Evolutionary conservation across 192 early-diverging fungal species (phyloP).

Genomic region (Linderina pennispora): DNA sequence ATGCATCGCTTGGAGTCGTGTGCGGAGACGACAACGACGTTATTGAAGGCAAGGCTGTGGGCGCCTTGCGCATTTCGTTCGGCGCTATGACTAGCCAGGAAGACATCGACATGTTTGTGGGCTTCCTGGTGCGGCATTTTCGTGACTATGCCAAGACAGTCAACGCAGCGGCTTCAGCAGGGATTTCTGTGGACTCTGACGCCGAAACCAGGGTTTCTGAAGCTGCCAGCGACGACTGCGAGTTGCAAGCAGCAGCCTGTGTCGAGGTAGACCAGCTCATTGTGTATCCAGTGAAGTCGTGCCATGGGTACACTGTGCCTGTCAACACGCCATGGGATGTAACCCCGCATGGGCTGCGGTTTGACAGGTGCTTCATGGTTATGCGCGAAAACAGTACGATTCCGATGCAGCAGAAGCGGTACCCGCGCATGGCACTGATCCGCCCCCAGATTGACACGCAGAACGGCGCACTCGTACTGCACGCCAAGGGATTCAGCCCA

Average conservation of each 20-base stretch:
- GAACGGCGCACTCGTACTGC: slow-evolving; percentile 40
- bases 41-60: slow-evolving; percentile 61
- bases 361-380: slow-evolving; percentile 34
- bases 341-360: slow-evolving; percentile 24
- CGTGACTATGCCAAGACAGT: not conserved
- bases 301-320: slow-evolving; percentile 50
- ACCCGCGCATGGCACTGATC: slow-evolving; percentile 60
- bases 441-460: slow-evolving; percentile 41
- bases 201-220: not conserved
- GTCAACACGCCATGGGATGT: slow-evolving; percentile 19
- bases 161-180: slow-evolving; percentile 7
- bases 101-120: slow-evolving; percentile 54
- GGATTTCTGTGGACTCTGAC: not conserved
- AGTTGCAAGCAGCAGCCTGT: no score
- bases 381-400: slow-evolving; percentile 32
- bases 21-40: slow-evolving; percentile 76
- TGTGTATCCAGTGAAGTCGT: slow-evolving; percentile 80
- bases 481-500: slow-evolving; percentile 24
- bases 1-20: slow-evolving; percentile 55
- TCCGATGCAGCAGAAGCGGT: slow-evolving; percentile 65
- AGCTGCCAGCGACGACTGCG: not conserved
- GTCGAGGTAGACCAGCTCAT: slow-evolving; percentile 25
- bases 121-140: slow-evolving; percentile 59
- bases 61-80: slow-evolving; percentile 71
- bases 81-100: slow-evolving; percentile 60